These are phyloP conservation scores for Voacanga thouarsii DNA, from an alignment of 257 asterid species.

Conservation along the genomic window DNA sequence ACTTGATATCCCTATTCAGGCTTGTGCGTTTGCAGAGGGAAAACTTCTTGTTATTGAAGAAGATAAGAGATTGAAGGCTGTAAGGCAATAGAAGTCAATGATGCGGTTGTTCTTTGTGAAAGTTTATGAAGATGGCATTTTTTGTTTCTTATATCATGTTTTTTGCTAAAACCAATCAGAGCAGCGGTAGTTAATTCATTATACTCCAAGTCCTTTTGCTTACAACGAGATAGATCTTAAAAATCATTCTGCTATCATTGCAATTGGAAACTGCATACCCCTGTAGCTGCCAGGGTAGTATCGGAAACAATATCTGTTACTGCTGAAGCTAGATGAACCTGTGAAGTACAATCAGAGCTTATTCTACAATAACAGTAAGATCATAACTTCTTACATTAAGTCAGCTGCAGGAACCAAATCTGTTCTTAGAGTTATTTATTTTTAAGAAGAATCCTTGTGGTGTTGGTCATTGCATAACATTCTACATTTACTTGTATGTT, in stretches of 20 bases:
- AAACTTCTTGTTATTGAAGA: slow-evolving; percentile 56
- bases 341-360: background rate
- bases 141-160: background rate
- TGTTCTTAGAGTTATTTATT: background rate
- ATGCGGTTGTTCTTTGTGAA: background rate
- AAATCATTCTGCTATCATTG: background rate
- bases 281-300: background rate
- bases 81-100: slow-evolving; percentile 12
- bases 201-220: background rate
- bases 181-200: background rate
- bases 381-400: background rate
- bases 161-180: background rate
- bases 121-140: background rate
- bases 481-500: background rate
- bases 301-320: background rate
- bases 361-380: background rate
- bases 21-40: slow-evolving; percentile 80
- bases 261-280: background rate
- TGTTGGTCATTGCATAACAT: background rate
- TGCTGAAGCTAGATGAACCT: background rate
- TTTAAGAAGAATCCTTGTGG: background rate
- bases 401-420: background rate
- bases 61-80: slow-evolving; percentile 29
- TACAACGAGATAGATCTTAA: background rate
- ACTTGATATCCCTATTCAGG: slow-evolving; percentile 62